Evolutionary conservation across 1,284 basidiomycete species (phyloP), one percentile per base, ranked within the genome.

Genomic region (Bjerkandera adusta): DNA sequence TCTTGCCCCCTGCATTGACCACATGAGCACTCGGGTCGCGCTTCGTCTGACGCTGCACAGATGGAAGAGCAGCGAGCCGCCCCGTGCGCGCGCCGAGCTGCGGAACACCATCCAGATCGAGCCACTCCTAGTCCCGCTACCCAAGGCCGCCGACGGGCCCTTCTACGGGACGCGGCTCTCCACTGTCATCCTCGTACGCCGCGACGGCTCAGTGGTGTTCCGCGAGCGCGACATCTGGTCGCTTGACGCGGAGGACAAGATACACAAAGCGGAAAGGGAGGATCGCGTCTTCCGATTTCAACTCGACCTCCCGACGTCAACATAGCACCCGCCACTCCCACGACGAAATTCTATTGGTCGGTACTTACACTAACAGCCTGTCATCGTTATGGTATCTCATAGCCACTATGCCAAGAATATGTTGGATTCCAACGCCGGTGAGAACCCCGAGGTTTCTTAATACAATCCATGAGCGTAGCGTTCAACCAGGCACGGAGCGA

Each of bases 141-240:
- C 44, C 22, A 16, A 20, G 39, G 26, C 38, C 48, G 32, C 42
- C 41, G 34, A 38, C 29, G 21, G 22, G 15, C n/a, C 37, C 43
- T 13, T 42, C 15, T 89, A 88, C 59, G 87, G 77, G 37, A 91
- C 89, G 27, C 82, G 89, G 11, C 65, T 86, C 37, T 79, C 89
- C 45, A 89, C 83, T 5, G 77, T 89, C 37, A 62, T 91, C 34
- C 73, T 91, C 49, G 71, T 91, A 29, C 69, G 73, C 47, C 73
- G 74, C 52, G 73, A 75, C 49, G 83, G 87, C 35, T 62, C 71
- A 29, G 84, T 77, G 10, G 49, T 77, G 12, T 90, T 89, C 58
- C 68, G 84, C 41, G 89, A 91, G 61, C 68, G 85, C 47, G 86
- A 91, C 60, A 68, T 79, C 36, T 90, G 85, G 85, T 62, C 59